These are phyloP conservation scores for Nannizzia gypsea DNA, from an alignment of 2,329 filamentous ascomycete species.

Conservation along the genomic window DNA sequence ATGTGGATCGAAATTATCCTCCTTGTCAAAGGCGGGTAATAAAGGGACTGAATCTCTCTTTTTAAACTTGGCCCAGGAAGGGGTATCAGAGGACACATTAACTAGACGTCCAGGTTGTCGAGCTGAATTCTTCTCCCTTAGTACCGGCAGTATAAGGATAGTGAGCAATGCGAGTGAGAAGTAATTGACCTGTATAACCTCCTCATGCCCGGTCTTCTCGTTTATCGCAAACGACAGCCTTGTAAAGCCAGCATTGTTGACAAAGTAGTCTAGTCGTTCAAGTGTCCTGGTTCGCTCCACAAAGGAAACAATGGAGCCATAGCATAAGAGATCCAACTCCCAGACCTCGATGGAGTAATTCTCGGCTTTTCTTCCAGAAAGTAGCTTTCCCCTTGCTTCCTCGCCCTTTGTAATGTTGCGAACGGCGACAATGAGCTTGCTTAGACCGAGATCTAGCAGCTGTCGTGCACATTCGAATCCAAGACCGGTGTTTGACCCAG, in stretches of 20 bases:
- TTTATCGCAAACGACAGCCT: conserved; percentile 15
- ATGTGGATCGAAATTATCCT: conserved; percentile 14
- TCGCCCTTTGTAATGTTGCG: conserved; percentile 36
- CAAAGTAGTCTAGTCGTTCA: conserved; percentile 32
- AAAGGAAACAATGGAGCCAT: conserved; percentile 37
- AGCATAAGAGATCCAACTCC: conserved; percentile 39
- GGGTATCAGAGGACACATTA: background rate
- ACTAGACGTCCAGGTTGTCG: conserved; percentile 9
- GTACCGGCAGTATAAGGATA: background rate
- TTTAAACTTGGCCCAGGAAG: background rate
- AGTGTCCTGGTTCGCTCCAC: conserved; percentile 27
- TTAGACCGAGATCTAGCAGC: conserved; percentile 30
- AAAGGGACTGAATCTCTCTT: conserved; percentile 1
- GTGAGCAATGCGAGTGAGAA: background rate
- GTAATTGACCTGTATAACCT: conserved; percentile 11
- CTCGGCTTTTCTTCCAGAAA: conserved; percentile 22
- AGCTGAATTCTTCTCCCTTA: conserved; percentile 4
- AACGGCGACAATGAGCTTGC: conserved; percentile 38
- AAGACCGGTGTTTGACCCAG: conserved; percentile 40
- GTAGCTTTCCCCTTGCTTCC: conserved; percentile 27
- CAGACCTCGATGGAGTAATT: conserved; percentile 38
- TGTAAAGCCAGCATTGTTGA: conserved; percentile 36
- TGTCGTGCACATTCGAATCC: conserved; percentile 37
- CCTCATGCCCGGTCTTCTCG: conserved; percentile 29
- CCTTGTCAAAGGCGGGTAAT: conserved; percentile 24